These are phyloP conservation scores for Peterozyma xylosa DNA, from an alignment of 805 yeast species.

Conservation along the genomic window DNA sequence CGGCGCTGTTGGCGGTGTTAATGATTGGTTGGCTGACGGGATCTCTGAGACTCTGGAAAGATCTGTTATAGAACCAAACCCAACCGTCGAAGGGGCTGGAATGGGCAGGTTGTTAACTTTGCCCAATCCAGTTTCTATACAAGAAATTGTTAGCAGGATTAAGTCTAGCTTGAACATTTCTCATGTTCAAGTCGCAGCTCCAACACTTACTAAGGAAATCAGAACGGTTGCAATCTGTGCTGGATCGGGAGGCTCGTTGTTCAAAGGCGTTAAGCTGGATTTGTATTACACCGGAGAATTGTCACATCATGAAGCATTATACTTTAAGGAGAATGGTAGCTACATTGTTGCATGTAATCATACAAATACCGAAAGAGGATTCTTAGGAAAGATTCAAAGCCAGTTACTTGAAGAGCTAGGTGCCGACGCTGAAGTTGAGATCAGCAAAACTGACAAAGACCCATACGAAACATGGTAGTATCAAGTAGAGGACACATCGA, in stretches of 20 bases:
- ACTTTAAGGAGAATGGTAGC: slow-evolving; percentile 61
- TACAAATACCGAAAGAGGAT: slow-evolving; percentile 89
- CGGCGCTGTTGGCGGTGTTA: slow-evolving; percentile 88
- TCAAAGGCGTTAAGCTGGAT: slow-evolving; percentile 56
- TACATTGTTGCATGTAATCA: slow-evolving; percentile 79
- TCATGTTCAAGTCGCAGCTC: slow-evolving; percentile 56
- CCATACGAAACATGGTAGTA: slow-evolving; percentile 32
- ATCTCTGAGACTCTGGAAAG: slow-evolving; percentile 20
- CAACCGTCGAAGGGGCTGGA: slow-evolving; percentile 49
- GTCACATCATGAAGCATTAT: slow-evolving; percentile 86
- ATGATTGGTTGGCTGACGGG: slow-evolving; percentile 80
- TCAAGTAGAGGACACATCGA: no score
- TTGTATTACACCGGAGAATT: slow-evolving; percentile 86
- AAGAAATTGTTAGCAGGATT: slow-evolving; percentile 37
- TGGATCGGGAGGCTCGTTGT: slow-evolving; percentile 85
- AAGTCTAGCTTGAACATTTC: slow-evolving; percentile 46
- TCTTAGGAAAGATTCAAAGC: slow-evolving; percentile 42
- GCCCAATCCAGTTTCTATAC: slow-evolving; percentile 31
- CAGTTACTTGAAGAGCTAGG: slow-evolving; percentile 40
- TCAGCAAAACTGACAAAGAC: slow-evolving; percentile 56
- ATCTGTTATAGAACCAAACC: slow-evolving; percentile 37
- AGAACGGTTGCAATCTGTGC: slow-evolving; percentile 80
- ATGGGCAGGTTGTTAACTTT: slow-evolving; percentile 71
- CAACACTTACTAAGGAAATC: slow-evolving; percentile 26
- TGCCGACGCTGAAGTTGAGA: slow-evolving; percentile 30